Conservation (phyloP, 2,329 filamentous ascomycete species). For the Colletotrichum sojae region DNA sequence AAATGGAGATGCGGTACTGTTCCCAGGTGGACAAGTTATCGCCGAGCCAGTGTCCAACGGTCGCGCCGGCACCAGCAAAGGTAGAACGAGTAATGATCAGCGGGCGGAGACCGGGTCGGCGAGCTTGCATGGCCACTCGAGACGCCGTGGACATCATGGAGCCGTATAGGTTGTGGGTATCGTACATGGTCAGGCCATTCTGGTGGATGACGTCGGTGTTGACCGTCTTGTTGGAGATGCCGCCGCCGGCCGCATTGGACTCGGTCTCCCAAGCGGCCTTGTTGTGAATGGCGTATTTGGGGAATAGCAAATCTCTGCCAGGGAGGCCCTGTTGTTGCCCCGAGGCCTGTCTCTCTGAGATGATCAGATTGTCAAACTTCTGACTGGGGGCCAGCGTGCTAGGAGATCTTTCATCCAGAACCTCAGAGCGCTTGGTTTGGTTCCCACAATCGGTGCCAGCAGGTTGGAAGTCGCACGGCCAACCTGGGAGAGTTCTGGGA, state of each 20-base stretch:
- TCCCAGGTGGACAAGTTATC: constrained; percentile 70
- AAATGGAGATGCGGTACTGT: constrained; percentile 61
- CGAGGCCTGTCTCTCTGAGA: constrained; percentile 43
- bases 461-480: constrained; percentile 58
- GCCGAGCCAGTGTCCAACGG: constrained; percentile 75
- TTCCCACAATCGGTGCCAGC: constrained; percentile 32
- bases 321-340: constrained; percentile 70
- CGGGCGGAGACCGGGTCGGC: constrained; percentile 75
- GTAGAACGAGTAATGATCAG: constrained; percentile 83
- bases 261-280: constrained; percentile 62
- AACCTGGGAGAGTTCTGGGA: constrained; percentile 77
- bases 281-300: constrained; percentile 77
- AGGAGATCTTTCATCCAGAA: constrained; percentile 2
- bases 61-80: constrained; percentile 77
- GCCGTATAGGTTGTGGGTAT: constrained; percentile 84
- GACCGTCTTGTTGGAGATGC: constrained; percentile 71
- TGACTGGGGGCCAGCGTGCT: constrained; percentile 2
- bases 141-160: constrained; percentile 79
- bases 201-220: constrained; percentile 78
- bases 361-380: constrained; percentile 33
- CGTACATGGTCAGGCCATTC: constrained; percentile 78
- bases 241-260: constrained; percentile 52
- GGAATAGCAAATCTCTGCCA: constrained; percentile 73
- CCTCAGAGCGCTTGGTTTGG: constrained; percentile 35
- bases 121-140: constrained; percentile 74